Evolutionary conservation across 495 filamentous ascomycete genomes (phyloP).

Genomic region (Xylaria intraflava): DNA sequence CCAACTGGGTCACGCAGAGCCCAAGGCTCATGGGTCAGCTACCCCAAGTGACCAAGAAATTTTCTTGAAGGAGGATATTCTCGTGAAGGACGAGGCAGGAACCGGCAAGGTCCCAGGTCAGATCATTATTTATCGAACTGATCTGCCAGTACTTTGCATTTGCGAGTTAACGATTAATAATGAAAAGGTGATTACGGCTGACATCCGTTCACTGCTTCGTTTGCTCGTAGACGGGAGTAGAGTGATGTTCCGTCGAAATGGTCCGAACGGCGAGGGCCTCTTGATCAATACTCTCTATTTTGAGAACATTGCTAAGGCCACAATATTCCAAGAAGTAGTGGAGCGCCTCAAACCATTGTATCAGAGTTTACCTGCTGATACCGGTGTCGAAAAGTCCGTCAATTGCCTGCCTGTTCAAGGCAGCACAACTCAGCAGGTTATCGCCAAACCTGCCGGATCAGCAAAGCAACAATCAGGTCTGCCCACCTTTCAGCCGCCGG

Average conservation of each 20-base stretch:
- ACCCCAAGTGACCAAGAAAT: neutral
- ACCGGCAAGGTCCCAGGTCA: neutral
- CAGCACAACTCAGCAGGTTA: neutral
- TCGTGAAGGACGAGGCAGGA: neutral
- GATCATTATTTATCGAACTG: neutral
- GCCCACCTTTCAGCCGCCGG: too few species aligned
- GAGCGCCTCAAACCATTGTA: neutral
- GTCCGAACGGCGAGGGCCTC: neutral
- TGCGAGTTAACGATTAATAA: conserved; percentile 3
- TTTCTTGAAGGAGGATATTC: neutral
- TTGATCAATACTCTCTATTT: conserved; percentile 1
- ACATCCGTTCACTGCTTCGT: neutral
- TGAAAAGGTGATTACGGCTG: neutral
- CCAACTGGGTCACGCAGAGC: neutral
- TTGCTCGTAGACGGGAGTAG: neutral
- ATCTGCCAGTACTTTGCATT: neutral
- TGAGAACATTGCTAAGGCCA: neutral
- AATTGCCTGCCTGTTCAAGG: neutral
- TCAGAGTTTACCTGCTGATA: neutral
- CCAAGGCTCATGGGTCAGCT: neutral
- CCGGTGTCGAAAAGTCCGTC: neutral
- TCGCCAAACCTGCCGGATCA: neutral
- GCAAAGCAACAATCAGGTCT: neutral
- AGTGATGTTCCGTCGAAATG: neutral
- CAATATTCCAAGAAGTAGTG: neutral